Percentiles rank a stretch among this genome's conserved stretches.
phyloP scores from a whole-genome alignment of 176 grass and related monocot species.

The Tuctoria greenei region DNA sequence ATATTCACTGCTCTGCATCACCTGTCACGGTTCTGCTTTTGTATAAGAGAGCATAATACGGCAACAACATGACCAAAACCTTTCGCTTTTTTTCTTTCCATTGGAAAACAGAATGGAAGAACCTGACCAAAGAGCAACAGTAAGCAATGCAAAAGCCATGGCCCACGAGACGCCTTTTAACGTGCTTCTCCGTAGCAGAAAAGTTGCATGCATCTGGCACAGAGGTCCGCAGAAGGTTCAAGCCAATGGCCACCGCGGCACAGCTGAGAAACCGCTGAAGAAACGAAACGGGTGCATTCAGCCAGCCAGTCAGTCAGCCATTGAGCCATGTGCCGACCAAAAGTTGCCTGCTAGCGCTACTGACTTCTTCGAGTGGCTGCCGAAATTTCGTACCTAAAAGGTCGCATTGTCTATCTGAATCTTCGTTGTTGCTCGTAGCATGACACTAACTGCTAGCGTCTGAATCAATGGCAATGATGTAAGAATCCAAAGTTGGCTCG shows the following conservation, averaged over 20 bases:
- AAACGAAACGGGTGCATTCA: not conserved
- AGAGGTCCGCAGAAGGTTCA: not conserved
- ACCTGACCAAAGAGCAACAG: no score
- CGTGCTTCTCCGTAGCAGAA: conserved; percentile 34
- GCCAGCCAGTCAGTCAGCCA: conserved; percentile 12
- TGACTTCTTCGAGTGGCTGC: conserved; percentile 23
- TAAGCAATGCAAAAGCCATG: not conserved
- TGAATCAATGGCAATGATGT: no score
- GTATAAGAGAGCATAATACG: no score
- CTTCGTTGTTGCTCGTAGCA: not conserved
- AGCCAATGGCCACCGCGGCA: not conserved
- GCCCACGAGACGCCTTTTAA: conserved; percentile 16
- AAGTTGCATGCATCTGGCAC: conserved; percentile 23
- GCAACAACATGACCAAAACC: no score
- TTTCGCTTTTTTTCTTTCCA: no score
- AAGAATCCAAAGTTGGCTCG: no score
- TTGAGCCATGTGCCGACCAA: conserved; percentile 40
- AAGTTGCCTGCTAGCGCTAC: not conserved
- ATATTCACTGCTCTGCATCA: not conserved
- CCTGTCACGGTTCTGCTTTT: conserved; percentile 7
- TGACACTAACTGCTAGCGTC: no score
- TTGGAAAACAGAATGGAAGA: no score
- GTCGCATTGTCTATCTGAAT: conserved; percentile 11
- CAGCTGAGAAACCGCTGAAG: not conserved
- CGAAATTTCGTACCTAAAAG: conserved; percentile 32